Base-by-base conservation (phyloP, 2,329 filamentous ascomycete species). In the Mycogone perniciosa region DNA sequence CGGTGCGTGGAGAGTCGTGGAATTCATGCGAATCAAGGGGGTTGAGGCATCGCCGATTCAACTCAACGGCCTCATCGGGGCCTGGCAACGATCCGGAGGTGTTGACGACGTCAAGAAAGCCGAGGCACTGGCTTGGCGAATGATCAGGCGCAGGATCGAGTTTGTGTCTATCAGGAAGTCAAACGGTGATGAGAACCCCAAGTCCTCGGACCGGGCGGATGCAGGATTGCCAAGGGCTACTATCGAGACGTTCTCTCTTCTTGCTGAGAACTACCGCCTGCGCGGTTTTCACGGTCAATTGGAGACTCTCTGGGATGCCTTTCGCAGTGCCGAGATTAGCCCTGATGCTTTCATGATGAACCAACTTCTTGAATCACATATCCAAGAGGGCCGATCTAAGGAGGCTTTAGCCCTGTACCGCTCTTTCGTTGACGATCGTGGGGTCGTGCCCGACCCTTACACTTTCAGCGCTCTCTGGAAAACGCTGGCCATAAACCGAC, bases 51-150 rank as follows among this genome's bases (percentile, higher is more conserved):
- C 87, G 38, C 74, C 87, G 2, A 84, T 86, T 46, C 88, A 95
- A 57, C 75, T 93, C 50, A 95, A 96, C 62, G 87, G 88, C 6
- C 75, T 96, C 20, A 81, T 96, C 48, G 87, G 84, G 7, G 88
- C 86, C 2, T 90, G 87, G 79, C 74, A 93, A 46, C 80, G 89
- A 43, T 76, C 81, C 5, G 80, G 80, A 26, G 78, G 71, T 6
- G 70, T 72, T 2, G 69, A 71, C 26, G 71, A 82, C 48, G 68
- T 80, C 47, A 70, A 77, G 45, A 79, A 78, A 59, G 88, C 86
- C 2, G 86, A 90, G 59, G 67, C 73, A 35, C 72, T 89, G 48
- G 88, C 80, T 3, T 90, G 86, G 86, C 73, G 78, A 49, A 92
- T 93, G 88, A 83, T 93, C 54, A 75, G 82, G 46, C 71, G 80